Percentiles rank a stretch among this genome's conserved stretches.
Evolutionary conservation across 345 rosid species (phyloP).

Genomic region (Populus pruinosa): DNA sequence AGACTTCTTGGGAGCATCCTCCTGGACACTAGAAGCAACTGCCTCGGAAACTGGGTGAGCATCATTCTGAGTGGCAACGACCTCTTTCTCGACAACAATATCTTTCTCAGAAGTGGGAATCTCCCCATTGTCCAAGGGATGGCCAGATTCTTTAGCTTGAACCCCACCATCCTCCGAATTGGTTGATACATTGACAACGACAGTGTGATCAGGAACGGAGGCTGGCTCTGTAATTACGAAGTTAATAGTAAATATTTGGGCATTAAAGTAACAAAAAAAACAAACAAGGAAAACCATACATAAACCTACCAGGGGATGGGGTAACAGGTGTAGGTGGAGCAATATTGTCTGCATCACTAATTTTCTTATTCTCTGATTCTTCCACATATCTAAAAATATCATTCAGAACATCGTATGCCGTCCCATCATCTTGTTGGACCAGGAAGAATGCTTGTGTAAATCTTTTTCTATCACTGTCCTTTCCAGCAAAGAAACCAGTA

Average conservation of each 20-base stretch:
- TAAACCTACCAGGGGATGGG: constrained; percentile 36
- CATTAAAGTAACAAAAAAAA: background rate
- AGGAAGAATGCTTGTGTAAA: constrained; percentile 68
- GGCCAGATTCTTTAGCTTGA: constrained; percentile 20
- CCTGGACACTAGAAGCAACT: constrained; percentile 25
- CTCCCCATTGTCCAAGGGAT: constrained; percentile 28
- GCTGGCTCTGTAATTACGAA: constrained; percentile 34
- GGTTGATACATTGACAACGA: background rate
- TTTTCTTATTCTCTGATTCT: constrained; percentile 13
- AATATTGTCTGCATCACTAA: constrained; percentile 22
- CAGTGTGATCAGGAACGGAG: constrained; percentile 14
- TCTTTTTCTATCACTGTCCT: constrained; percentile 36
- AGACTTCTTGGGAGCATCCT: constrained; percentile 48
- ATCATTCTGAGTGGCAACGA: constrained; percentile 13
- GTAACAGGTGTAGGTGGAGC: constrained; percentile 27
- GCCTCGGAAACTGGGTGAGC: constrained; percentile 14
- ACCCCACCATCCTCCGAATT: constrained; percentile 17
- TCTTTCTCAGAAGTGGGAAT: constrained; percentile 28
- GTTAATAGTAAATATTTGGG: background rate
- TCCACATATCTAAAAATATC: constrained; percentile 63
- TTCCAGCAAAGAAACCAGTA: constrained; percentile 54
- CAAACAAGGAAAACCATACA: background rate
- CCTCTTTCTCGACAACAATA: constrained; percentile 16
- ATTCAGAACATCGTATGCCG: constrained; percentile 60
- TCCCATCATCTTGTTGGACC: constrained; percentile 42